Evolutionary conservation across 768 basidiomycete species (phyloP).

Genomic region (Boletus reticuloceps): DNA sequence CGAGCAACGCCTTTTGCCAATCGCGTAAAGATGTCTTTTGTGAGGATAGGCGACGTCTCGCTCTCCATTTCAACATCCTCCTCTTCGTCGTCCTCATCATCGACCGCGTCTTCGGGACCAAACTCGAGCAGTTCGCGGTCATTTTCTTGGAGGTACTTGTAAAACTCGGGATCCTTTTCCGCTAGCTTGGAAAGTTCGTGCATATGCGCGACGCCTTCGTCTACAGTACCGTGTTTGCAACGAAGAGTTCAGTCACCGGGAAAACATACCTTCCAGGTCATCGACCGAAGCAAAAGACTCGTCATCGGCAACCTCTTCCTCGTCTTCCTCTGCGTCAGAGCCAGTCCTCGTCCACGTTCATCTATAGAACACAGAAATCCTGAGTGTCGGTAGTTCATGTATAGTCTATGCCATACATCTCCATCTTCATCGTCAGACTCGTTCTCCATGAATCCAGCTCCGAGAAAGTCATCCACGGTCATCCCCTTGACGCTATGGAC

Average conservation of each 20-base stretch:
- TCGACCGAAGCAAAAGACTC: slow-evolving; percentile 78
- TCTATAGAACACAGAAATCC: slow-evolving; percentile 15
- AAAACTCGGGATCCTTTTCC: slow-evolving; percentile 98
- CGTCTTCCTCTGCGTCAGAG: slow-evolving; percentile 39
- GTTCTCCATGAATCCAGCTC: slow-evolving; percentile 68
- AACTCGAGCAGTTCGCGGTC: slow-evolving; percentile 91
- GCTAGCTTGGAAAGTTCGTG: slow-evolving; percentile 84
- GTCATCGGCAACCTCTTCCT: slow-evolving; percentile 48
- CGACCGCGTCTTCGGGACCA: slow-evolving; percentile 45
- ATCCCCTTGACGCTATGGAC: slow-evolving; percentile 36
- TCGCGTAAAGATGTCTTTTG: slow-evolving; percentile 63
- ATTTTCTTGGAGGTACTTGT: slow-evolving; percentile 95
- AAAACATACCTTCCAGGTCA: slow-evolving; percentile 59
- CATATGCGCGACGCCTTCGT: slow-evolving; percentile 73
- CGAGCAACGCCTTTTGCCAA: slow-evolving; percentile 89
- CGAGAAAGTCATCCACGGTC: slow-evolving; percentile 78
- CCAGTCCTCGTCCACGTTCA: slow-evolving; percentile 23
- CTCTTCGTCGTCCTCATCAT: slow-evolving; percentile 46
- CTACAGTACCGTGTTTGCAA: slow-evolving; percentile 33
- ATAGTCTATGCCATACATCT: slow-evolving; percentile 23
- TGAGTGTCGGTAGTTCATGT: background rate
- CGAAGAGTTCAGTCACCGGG: background rate
- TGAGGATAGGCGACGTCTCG: slow-evolving; percentile 53
- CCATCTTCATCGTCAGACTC: slow-evolving; percentile 49
- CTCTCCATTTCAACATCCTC: slow-evolving; percentile 42